phyloP scores from a whole-genome alignment of 1,284 basidiomycete species.

The Fomitopsis schrenkii region DNA sequence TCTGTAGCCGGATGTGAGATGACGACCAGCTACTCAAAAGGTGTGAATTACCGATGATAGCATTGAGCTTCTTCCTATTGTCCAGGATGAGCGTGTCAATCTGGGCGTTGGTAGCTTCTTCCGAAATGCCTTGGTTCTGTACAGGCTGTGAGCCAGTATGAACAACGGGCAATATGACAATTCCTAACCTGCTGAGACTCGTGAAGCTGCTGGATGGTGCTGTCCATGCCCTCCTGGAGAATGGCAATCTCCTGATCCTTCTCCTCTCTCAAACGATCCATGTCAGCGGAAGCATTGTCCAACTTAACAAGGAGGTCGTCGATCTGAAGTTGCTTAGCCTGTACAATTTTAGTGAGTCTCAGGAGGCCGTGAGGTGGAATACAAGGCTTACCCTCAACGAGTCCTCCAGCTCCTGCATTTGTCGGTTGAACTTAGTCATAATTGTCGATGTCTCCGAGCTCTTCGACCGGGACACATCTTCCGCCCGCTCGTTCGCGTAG shows the following conservation, averaged over 20 bases:
- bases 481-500: conserved; percentile 98
- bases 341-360: not conserved
- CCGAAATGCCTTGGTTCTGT: conserved; percentile 79
- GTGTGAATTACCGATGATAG: conserved; percentile 77
- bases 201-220: conserved; percentile 85
- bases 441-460: conserved; percentile 89
- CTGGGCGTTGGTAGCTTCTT: conserved; percentile 90
- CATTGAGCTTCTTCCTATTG: conserved; percentile 96
- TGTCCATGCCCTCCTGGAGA: conserved; percentile 95
- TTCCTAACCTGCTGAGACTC: conserved; percentile 77
- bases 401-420: conserved; percentile 93
- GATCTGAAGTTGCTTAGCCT: conserved; percentile 93
- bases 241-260: conserved; percentile 97
- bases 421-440: conserved; percentile 93
- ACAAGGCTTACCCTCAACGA: conserved; percentile 70
- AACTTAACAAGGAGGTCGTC: conserved; percentile 85
- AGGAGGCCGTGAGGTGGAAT: not conserved
- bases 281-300: conserved; percentile 69
- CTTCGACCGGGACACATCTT: conserved; percentile 90
- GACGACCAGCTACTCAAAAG: not conserved
- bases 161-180: not conserved
- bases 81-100: conserved; percentile 97
- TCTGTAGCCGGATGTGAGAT: conserved; percentile 45
- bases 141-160: conserved; percentile 11
- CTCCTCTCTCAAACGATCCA: conserved; percentile 85